Evolutionary conservation across 2,329 filamentous ascomycete genomes (phyloP).

Genomic region (Dothistroma pini): DNA sequence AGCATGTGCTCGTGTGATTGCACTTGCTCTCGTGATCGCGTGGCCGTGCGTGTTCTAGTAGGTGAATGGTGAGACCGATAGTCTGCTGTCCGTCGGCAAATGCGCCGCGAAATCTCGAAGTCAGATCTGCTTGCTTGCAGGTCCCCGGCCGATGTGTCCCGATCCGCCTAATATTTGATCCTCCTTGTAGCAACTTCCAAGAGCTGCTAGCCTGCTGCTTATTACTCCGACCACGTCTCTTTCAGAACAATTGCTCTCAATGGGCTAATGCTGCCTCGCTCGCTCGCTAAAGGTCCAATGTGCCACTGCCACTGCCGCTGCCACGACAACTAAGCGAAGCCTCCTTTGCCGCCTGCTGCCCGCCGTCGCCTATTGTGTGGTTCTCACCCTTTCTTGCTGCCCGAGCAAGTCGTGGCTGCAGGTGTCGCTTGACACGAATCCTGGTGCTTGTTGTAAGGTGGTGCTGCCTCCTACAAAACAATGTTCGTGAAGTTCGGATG

Average conservation of each 20-base stretch:
- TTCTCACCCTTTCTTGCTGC: background rate
- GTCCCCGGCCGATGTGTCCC: background rate
- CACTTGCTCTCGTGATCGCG: slow-evolving; percentile 2
- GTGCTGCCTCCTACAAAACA: background rate
- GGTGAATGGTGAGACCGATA: slow-evolving; percentile 1
- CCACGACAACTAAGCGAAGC: background rate
- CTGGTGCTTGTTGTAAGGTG: background rate
- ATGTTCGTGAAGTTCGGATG: background rate
- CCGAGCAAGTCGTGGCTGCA: background rate
- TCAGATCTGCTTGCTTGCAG: background rate
- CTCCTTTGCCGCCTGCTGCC: background rate
- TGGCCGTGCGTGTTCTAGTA: background rate
- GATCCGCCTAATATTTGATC: background rate
- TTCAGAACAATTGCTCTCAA: background rate
- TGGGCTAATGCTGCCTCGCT: too few species aligned
- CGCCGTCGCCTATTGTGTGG: background rate
- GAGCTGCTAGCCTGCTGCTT: background rate
- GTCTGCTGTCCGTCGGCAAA: background rate
- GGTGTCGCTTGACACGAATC: background rate
- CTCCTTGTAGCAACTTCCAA: background rate
- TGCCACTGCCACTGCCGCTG: background rate
- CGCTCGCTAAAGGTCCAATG: too few species aligned
- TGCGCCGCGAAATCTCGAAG: background rate
- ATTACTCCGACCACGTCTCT: background rate
- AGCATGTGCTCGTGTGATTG: background rate